Conservation (phyloP, 2,329 filamentous ascomycete species). For the Sporothrix inflata region DNA sequence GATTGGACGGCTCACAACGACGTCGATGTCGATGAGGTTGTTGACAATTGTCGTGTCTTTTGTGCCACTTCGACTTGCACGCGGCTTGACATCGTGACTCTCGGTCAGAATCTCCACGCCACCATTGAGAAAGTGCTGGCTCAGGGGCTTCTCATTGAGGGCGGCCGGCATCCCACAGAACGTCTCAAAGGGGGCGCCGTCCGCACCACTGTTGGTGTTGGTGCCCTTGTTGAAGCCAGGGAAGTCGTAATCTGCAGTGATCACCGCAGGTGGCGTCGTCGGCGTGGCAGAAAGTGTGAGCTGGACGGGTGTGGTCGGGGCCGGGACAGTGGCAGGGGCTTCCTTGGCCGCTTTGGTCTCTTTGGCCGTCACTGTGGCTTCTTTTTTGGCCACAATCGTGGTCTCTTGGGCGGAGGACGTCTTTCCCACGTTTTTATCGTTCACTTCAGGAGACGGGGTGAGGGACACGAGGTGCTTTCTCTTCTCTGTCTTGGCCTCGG, state of each 20-base stretch:
- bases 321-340: neutral
- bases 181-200: neutral
- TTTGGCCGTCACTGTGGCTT: neutral
- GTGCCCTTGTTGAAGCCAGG: too few relatives aligned
- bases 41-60: neutral
- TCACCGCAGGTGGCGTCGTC: neutral
- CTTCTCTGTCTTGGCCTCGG: neutral
- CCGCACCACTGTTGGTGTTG: neutral
- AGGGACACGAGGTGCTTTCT: neutral
- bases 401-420: too few relatives aligned
- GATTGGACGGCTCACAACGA: neutral
- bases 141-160: neutral
- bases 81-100: neutral
- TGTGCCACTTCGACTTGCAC: neutral
- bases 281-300: neutral
- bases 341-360: neutral
- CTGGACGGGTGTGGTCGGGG: neutral
- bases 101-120: neutral
- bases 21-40: slow-evolving; percentile 14
- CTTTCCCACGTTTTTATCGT: neutral
- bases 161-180: neutral
- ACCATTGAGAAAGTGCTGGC: neutral
- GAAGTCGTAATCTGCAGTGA: too few relatives aligned
- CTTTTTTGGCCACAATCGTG: neutral
- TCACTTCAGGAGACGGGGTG: neutral